These are phyloP conservation scores for Hirsutella minnesotensis DNA, from an alignment of 2,329 filamentous ascomycete species.

Conservation along the genomic window DNA sequence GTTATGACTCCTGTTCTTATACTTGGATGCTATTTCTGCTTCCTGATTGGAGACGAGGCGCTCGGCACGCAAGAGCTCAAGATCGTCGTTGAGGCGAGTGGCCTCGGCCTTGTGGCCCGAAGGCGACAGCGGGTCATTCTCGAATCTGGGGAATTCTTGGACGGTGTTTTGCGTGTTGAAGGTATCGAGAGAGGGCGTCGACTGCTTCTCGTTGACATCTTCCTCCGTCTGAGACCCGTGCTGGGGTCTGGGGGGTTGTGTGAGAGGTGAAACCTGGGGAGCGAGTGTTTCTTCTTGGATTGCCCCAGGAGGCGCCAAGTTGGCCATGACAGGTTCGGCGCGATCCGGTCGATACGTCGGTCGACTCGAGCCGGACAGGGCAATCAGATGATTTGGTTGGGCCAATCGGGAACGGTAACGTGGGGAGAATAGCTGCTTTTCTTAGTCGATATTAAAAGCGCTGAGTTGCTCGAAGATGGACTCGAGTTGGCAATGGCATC, in stretches of 20 bases:
- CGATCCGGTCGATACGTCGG: background rate
- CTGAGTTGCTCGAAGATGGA: too few species aligned
- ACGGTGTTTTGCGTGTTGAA: constrained; percentile 15
- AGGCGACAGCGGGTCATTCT: constrained; percentile 11
- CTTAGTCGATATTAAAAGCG: too few species aligned
- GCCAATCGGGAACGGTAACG: too few species aligned
- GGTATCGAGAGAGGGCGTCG: constrained; percentile 17
- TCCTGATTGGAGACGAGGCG: constrained; percentile 32
- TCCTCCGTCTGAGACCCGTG: constrained; percentile 4
- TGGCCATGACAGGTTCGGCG: background rate
- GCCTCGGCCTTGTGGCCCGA: constrained; percentile 19
- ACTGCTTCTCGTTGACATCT: constrained; percentile 12
- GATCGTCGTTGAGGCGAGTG: constrained; percentile 32
- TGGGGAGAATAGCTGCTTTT: too few species aligned
- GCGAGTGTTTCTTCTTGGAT: background rate
- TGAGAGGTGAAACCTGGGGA: background rate
- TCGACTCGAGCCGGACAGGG: too few species aligned
- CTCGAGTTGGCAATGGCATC: too few species aligned
- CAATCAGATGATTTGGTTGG: too few species aligned
- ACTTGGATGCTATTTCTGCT: constrained; percentile 13
- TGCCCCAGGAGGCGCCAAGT: background rate
- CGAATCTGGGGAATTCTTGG: constrained; percentile 11
- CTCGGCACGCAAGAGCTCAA: constrained; percentile 36
- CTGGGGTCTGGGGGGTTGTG: constrained; percentile 5
- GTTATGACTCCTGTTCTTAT: constrained; percentile 20